Percentiles rank a stretch among this genome's conserved stretches.
These are phyloP conservation scores for Fusarium burgessii DNA, from an alignment of 2,329 filamentous ascomycete species.

Conservation along the genomic window DNA sequence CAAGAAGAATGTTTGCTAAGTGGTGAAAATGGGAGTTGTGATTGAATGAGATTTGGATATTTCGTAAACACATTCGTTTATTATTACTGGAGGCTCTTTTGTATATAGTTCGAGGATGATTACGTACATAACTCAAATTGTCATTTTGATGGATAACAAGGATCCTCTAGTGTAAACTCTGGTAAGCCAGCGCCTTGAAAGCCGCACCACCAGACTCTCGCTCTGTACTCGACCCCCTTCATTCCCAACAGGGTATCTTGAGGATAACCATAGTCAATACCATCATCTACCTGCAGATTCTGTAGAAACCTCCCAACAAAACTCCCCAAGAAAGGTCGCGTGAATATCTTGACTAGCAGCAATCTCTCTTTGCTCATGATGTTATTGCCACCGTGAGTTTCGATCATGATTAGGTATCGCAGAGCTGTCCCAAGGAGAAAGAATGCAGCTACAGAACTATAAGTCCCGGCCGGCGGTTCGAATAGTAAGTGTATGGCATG, in stretches of 20 bases:
- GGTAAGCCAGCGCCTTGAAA: slow-evolving; percentile 5
- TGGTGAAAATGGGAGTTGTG: accelerated
- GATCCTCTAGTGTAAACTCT: background rate
- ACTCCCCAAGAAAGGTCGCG: background rate
- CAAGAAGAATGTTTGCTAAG: slow-evolving; percentile 54
- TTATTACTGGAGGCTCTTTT: background rate
- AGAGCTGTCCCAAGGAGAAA: slow-evolving; percentile 17
- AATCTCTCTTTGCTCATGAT: slow-evolving; percentile 10
- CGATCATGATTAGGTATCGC: slow-evolving; percentile 19
- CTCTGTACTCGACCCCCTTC: slow-evolving; percentile 18
- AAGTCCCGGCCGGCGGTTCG: background rate
- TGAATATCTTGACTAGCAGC: background rate
- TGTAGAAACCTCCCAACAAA: slow-evolving; percentile 18
- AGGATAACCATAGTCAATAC: slow-evolving; percentile 9
- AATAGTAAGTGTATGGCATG: slow-evolving; percentile 14
- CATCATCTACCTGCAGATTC: slow-evolving; percentile 17
- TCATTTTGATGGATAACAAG: background rate
- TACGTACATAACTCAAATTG: background rate
- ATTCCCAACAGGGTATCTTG: background rate
- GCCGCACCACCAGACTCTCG: slow-evolving; percentile 29
- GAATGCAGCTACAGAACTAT: background rate
- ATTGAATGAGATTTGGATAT: background rate
- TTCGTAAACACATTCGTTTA: background rate
- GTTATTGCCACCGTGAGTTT: background rate
- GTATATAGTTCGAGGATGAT: background rate